Evolutionary conservation across 2,329 filamentous ascomycete species (phyloP), one percentile per base, ranked within the genome.

Genomic region (Scopulariopsis brevicaulis): DNA sequence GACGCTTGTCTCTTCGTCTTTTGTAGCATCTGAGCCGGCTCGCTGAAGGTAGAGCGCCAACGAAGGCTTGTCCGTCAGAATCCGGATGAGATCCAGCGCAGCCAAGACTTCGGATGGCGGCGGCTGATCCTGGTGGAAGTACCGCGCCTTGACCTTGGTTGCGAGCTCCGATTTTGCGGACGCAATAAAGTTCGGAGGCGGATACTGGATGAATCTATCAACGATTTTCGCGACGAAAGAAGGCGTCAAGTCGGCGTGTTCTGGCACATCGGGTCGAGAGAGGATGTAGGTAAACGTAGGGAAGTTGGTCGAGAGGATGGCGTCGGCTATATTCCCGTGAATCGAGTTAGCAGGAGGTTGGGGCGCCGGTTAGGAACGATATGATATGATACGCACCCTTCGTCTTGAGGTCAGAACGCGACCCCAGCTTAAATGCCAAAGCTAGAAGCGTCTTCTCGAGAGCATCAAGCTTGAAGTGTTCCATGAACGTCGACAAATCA

Each of bases 401-500:
- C 5, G 86, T 87, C 67, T 90, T 89, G 57, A 99, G 74, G 69
- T 96, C 92, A 59, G 84, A 74, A 65, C 89, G 90, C 48, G 82
- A 82, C n/a, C 86, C 85, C 61, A 85, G 82, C 71, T 93, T 95
- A 72, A 96, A 96, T 4, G 93, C 90, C 59, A 96, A 77, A 55
- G 90, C 90, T 62, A 99, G 79, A 61, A 95, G 82, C 48, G 90
- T 89, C 77, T 96, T 96, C 66, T 91, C 85, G 53, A 96, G 72
- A 11, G 90, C 85, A 73, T 96, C 92, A 57, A 96, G 80, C 69
- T 92, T 91, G 77, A 99, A 99, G 71, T 97, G 92, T 62, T 96
- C 89, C 79, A 97, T 86, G 69, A 99, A 97, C 1, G 88, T 89
- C 2, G 89, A 88, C n/a, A 99, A 81, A 69, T 99, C 93, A 66